Percentiles rank a stretch among this genome's conserved stretches.
These are phyloP conservation scores for Tricholoma matsutake DNA, from an alignment of 768 basidiomycete genomes.

Conservation along the genomic window DNA sequence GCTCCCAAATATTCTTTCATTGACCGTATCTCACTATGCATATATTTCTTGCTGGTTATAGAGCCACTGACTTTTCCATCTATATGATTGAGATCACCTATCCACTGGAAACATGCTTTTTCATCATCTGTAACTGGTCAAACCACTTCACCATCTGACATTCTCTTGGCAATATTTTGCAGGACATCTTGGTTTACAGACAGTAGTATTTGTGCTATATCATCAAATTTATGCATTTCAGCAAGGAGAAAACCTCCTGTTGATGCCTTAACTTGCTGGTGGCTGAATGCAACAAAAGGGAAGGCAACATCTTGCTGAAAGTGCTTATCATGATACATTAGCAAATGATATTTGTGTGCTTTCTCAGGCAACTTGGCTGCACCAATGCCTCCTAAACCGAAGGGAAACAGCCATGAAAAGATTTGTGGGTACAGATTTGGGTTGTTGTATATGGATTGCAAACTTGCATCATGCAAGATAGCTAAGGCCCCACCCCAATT, in stretches of 20 bases:
- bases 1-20: slow-evolving; percentile 20
- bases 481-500: not conserved
- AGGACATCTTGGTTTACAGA: too few relatives aligned
- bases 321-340: slow-evolving; percentile 35
- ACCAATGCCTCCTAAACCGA: not conserved
- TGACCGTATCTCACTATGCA: slow-evolving; percentile 19
- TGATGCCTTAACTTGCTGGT: slow-evolving; percentile 26
- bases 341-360: slow-evolving; percentile 19
- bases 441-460: too few relatives aligned
- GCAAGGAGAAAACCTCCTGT: slow-evolving; percentile 21
- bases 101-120: too few relatives aligned
- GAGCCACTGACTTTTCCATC: slow-evolving; percentile 24
- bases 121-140: too few relatives aligned
- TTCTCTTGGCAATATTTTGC: too few relatives aligned
- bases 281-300: slow-evolving; percentile 4
- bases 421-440: too few relatives aligned
- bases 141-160: too few relatives aligned
- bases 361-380: not conserved
- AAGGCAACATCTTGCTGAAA: slow-evolving; percentile 18
- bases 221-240: too few relatives aligned
- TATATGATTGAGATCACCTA: too few relatives aligned
- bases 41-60: slow-evolving; percentile 21
- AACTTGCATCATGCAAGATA: too few relatives aligned
- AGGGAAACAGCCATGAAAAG: not conserved
- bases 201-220: too few relatives aligned